A percentile compares a stretch with the other conserved stretches of the same genome.
These are phyloP conservation scores for Puccinia polysora DNA, from an alignment of 1,284 basidiomycete genomes.

Conservation along the genomic window DNA sequence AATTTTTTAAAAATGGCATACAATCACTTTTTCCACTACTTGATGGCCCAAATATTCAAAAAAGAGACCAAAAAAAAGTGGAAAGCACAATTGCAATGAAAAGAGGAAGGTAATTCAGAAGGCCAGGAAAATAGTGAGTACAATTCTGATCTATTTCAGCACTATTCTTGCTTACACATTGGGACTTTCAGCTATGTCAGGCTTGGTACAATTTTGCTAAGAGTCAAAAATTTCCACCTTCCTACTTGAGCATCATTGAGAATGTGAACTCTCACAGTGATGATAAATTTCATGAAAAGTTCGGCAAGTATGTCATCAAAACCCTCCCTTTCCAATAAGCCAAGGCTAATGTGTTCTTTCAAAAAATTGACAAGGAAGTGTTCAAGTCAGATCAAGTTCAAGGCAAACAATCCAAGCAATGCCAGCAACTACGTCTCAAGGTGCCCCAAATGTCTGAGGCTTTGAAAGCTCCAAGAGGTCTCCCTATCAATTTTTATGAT, in stretches of 20 bases:
- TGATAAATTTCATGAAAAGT: neutral
- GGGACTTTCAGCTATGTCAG: neutral
- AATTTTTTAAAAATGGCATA: neutral
- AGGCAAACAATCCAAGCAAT: neutral
- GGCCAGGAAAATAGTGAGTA: too few species aligned
- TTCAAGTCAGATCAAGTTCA: neutral
- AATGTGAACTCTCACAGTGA: too few species aligned
- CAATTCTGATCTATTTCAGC: neutral
- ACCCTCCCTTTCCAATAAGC: neutral
- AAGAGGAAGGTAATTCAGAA: too few species aligned
- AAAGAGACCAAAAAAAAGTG: too few species aligned
- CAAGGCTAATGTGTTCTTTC: neutral
- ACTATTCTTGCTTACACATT: neutral
- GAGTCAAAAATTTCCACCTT: neutral
- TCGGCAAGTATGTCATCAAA: neutral
- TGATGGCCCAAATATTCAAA: too few species aligned
- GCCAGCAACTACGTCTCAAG: neutral
- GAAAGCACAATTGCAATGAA: too few species aligned
- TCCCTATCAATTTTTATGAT: conserved; percentile 1
- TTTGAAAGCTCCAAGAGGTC: too few species aligned
- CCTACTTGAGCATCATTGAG: neutral
- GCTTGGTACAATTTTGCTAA: neutral
- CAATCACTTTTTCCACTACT: too few species aligned
- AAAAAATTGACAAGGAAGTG: neutral
- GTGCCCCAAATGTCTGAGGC: neutral